Evolutionary conservation across 75 land plant genomes (phyloP), one percentile per base, ranked within the genome.

Genomic region (Selaginella moellendorffii): DNA sequence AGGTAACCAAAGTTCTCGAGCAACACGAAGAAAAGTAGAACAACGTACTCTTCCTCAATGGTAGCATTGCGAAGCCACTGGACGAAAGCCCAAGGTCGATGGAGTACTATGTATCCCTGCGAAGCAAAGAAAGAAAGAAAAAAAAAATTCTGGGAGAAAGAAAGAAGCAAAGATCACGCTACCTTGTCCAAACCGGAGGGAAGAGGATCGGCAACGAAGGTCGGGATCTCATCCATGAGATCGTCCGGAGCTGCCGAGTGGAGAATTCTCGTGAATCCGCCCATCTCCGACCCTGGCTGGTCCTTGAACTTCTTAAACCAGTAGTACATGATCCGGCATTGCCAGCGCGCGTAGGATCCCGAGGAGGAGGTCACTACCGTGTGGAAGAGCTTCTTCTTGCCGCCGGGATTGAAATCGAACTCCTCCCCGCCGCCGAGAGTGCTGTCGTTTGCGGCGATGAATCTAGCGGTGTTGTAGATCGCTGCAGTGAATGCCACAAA

Each of bases 231-330:
- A 21, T 56, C 59, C 8, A 56, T 56, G 9, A 56, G 24, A 21
- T 56, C 59, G n/a, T 36, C 59, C n/a, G 59, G n/a, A 21, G 19
- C 23, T 2, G 17, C 59, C 2, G 59, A 56, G 24, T 56, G 59
- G 5, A 56, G 24, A 21, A 19, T 24, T 19, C 21, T 56, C 8
- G 59, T 56, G n/a, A 56, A 56, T 19, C 59, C 59, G 5, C 59
- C 59, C 59, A 56, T 56, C 9, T 56, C 24, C n/a, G 59, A 56
- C 21, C 59, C 21, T 24, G 24, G 59, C 19, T 56, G 24, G n/a
- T 56, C 59, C 59, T 56, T 56, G 21, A 56, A 56, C 59, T 56
- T 56, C 24, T 56, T 56, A 25, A 21, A 56, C 59, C 59, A 56
- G 5, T 56, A 36, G 24, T 56, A 56, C 59, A 56, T 56, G 21